Evolutionary conservation across 2,329 filamentous ascomycete species (phyloP).

Genomic region (Fusarium kyushuense): DNA sequence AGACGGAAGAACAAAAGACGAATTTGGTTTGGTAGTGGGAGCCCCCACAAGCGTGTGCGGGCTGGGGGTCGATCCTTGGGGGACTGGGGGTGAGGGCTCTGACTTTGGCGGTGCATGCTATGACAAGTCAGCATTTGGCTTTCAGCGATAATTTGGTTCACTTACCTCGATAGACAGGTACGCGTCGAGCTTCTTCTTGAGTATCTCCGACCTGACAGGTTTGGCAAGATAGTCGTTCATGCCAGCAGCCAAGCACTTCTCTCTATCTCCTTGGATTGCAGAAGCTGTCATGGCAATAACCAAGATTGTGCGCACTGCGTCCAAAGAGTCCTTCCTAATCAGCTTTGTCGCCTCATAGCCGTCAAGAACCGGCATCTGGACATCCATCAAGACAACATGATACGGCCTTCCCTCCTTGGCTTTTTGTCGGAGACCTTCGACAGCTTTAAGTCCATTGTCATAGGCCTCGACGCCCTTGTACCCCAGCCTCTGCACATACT

Average conservation of each 20-base stretch:
- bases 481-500: slow-evolving; percentile 87
- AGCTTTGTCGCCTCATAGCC: slow-evolving; percentile 91
- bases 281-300: slow-evolving; percentile 98
- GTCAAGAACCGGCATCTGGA: slow-evolving; percentile 94
- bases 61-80: slow-evolving; percentile 12
- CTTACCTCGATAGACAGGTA: slow-evolving; percentile 60
- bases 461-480: slow-evolving; percentile 87
- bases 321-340: slow-evolving; percentile 80
- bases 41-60: slow-evolving; percentile 17
- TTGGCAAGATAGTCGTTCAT: slow-evolving; percentile 99
- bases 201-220: slow-evolving; percentile 87
- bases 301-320: slow-evolving; percentile 83
- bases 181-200: slow-evolving; percentile 82
- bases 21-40: slow-evolving; percentile 22
- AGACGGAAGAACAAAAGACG: slow-evolving; percentile 16
- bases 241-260: slow-evolving; percentile 93
- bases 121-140: slow-evolving; percentile 21
- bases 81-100: slow-evolving; percentile 16
- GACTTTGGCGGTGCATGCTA: slow-evolving; percentile 29
- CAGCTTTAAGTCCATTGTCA: slow-evolving; percentile 88
- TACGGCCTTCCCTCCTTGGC: slow-evolving; percentile 80
- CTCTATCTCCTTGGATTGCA: slow-evolving; percentile 92
- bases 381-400: slow-evolving; percentile 94
- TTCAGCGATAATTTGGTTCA: background rate
- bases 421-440: slow-evolving; percentile 83